Evolutionary conservation across 352 stramenopile genomes (phyloP).

Genomic region (Phytophthora niederhauseri): DNA sequence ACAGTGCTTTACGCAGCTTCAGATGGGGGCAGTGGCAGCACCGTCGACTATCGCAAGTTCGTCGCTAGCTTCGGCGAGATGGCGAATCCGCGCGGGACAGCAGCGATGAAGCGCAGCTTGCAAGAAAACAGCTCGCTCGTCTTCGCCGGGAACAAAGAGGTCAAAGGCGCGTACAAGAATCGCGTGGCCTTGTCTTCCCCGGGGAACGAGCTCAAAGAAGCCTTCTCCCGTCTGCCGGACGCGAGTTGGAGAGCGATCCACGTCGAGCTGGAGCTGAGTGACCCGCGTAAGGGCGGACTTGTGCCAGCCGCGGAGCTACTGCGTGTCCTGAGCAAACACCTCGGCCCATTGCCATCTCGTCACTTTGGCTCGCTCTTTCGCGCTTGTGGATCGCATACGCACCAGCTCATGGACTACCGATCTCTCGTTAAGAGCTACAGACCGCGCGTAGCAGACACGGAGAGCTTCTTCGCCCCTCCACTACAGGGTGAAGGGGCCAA

Average conservation of each 20-base stretch:
- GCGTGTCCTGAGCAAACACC: constrained; percentile 65
- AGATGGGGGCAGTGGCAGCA: constrained; percentile 33
- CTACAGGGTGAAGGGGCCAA: constrained; percentile 33
- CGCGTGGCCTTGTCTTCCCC: constrained; percentile 60
- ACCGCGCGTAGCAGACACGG: constrained; percentile 52
- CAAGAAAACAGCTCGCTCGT: constrained; percentile 74
- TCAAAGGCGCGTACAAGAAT: constrained; percentile 67
- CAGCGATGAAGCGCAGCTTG: constrained; percentile 36
- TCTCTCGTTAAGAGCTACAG: constrained; percentile 75
- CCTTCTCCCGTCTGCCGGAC: constrained; percentile 64
- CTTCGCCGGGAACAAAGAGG: constrained; percentile 50
- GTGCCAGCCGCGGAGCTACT: constrained; percentile 67
- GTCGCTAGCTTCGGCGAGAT: constrained; percentile 65
- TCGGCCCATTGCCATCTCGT: constrained; percentile 57
- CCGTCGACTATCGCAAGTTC: constrained; percentile 69
- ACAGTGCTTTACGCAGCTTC: constrained; percentile 16
- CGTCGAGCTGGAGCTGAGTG: constrained; percentile 66
- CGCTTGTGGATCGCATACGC: constrained; percentile 62
- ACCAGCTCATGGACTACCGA: constrained; percentile 77
- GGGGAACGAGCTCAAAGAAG: constrained; percentile 75
- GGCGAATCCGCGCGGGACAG: constrained; percentile 9
- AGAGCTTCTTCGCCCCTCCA: constrained; percentile 51
- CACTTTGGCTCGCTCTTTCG: constrained; percentile 69
- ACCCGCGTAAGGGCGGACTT: constrained; percentile 61
- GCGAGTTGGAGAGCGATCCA: constrained; percentile 68